These are phyloP conservation scores for Begonia fuchsioides DNA, from an alignment of 306 rosid species.

Conservation along the genomic window DNA sequence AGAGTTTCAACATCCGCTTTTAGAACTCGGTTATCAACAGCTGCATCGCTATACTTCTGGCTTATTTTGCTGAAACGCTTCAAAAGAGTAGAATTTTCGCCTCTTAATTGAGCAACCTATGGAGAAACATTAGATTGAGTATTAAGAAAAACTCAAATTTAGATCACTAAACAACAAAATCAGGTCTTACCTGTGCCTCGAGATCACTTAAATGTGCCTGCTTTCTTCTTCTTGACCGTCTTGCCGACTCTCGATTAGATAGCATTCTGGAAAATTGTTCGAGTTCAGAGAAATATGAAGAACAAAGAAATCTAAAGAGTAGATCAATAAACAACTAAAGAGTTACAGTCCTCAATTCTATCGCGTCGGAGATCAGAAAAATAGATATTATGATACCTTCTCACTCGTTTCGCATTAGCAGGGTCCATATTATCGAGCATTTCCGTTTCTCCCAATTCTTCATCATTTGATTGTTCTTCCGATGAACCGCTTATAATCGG, in stretches of 20 bases:
- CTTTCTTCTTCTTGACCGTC: slow-evolving; percentile 93
- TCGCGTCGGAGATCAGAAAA: not conserved
- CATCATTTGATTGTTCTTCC: slow-evolving; percentile 66
- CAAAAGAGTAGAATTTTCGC: slow-evolving; percentile 64
- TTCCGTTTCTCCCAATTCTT: slow-evolving; percentile 68
- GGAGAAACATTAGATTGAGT: slow-evolving; percentile 7
- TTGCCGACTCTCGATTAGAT: slow-evolving; percentile 93
- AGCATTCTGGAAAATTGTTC: slow-evolving; percentile 53
- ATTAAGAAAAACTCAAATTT: not conserved
- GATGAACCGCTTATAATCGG: slow-evolving; percentile 71
- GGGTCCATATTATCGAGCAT: slow-evolving; percentile 43
- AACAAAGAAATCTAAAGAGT: not conserved
- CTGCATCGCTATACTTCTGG: slow-evolving; percentile 49
- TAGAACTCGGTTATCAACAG: slow-evolving; percentile 76
- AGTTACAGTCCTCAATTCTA: too few relatives aligned
- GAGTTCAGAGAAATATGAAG: not conserved
- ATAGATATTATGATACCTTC: slow-evolving; percentile 45
- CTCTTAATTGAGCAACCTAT: slow-evolving; percentile 71
- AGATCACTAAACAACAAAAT: not conserved
- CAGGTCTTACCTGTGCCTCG: slow-evolving; percentile 50
- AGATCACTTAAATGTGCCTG: slow-evolving; percentile 95
- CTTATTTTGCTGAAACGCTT: slow-evolving; percentile 57
- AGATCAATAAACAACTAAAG: too few relatives aligned
- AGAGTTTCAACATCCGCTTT: slow-evolving; percentile 82
- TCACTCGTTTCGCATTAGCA: slow-evolving; percentile 67